Base-by-base conservation (phyloP, 2,329 filamentous ascomycete genomes). In the Scedosporium dehoogii region DNA sequence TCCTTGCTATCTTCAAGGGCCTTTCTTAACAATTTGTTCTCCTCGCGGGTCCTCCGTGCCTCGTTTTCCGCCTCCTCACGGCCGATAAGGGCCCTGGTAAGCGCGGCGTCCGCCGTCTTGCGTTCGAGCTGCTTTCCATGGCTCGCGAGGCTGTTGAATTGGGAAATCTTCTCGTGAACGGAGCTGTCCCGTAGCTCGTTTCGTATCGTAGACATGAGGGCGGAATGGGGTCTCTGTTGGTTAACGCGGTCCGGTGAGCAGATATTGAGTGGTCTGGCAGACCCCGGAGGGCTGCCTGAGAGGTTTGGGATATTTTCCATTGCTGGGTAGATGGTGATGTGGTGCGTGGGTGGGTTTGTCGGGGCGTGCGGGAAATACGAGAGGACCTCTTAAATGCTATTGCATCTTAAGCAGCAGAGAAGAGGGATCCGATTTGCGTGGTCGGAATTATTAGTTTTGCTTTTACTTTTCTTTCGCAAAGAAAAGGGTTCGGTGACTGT, bases 21-120 rank as follows among this genome's bases (percentile, higher is more conserved):
- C 64, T 78, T 82, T 63, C 79, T 79, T 64, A 90, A 71, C 51
- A 73, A 69, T 63, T 79, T 77, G 21, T 75, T 74, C 69, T 91
- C 88, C 7, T 90, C 86, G 64, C 81, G 81, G 68, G 84, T 81
- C 51, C 80, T 80, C 65, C 82, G 81, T 75, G 86, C 80, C 68
- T 91, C 87, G n/a, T 75, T 76, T 74, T 91, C 88, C 12, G 87
- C 86, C 74, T 89, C 86, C 70, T 92, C 88, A 53, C 87, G 81
- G 14, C 85, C 87, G 58, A 88, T 70, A 78, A 87, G 84, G 65
- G 85, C 85, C 58, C 85, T 81, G 71, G 85, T 86, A 16, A 88
- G 75, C 33, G 85, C 85, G 38, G 85, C 85, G 67, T 88, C 85
- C 9, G 83, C 85, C 58, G 79, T 84, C 73, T 84, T 87, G 68